Conservation (phyloP, 164 flowering plant species). For the Houttuynia cordata region DNA sequence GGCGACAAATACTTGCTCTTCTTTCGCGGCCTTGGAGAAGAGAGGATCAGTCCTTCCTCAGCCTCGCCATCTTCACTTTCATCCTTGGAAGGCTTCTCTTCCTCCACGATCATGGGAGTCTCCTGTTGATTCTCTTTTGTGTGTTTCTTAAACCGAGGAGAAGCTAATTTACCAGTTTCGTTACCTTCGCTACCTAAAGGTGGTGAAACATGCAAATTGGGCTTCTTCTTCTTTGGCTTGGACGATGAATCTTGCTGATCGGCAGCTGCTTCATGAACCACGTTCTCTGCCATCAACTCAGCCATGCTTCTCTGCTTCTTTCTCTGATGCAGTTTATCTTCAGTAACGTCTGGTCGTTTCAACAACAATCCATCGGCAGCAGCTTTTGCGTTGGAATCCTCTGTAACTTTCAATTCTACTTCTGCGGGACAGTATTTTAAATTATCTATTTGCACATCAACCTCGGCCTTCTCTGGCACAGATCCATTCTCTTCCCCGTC, state of each 20-base stretch:
- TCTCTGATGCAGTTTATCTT: constrained; percentile 23
- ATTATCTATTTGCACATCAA: constrained; percentile 10
- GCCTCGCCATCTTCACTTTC: constrained; percentile 11
- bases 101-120: constrained; percentile 3
- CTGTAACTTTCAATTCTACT: constrained; percentile 26
- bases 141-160: not conserved
- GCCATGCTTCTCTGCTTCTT: constrained; percentile 31
- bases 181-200: constrained; percentile 8
- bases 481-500: constrained; percentile 21
- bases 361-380: constrained; percentile 1
- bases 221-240: not conserved
- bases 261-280: constrained; percentile 11
- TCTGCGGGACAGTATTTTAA: constrained; percentile 8
- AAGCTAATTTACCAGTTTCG: constrained; percentile 1
- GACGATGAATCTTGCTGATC: not conserved
- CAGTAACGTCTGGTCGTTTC: constrained; percentile 9
- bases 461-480: constrained; percentile 1
- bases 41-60: constrained; percentile 17
- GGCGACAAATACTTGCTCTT: constrained; percentile 83
- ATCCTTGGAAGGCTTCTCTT: constrained; percentile 2
- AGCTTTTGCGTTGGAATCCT: constrained; percentile 7
- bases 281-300: constrained; percentile 11
- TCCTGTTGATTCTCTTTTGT: not conserved
- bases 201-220: not conserved
- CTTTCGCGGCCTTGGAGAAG: constrained; percentile 47